A percentile compares a stretch with the other conserved stretches of the same genome.
Conservation (phyloP, 177 flowering plant species). For the Telopea speciosissima region DNA sequence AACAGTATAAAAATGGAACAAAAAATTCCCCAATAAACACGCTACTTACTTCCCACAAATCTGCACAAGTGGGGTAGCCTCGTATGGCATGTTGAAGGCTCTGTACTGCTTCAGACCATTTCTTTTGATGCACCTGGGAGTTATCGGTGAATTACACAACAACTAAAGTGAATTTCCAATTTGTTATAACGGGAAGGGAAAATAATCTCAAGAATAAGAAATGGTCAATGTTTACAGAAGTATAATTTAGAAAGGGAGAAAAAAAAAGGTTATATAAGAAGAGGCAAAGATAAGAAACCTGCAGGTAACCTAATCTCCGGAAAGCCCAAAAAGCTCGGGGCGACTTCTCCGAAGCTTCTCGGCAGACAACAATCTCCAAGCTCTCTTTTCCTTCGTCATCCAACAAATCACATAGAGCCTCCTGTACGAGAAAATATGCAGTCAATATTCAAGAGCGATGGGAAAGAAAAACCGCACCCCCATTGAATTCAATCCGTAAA, state of each 20-base stretch:
- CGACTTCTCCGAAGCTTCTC: constrained; percentile 66
- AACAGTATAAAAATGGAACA: neutral
- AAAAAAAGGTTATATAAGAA: neutral
- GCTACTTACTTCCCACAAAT: constrained; percentile 78
- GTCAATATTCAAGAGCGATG: neutral
- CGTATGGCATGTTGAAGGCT: constrained; percentile 92
- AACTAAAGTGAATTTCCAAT: neutral
- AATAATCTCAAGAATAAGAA: neutral
- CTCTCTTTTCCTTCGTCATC: constrained; percentile 64
- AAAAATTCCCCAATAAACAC: neutral
- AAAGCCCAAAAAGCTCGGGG: constrained; percentile 97
- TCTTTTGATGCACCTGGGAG: constrained; percentile 51
- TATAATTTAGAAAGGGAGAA: neutral
- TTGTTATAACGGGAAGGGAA: neutral
- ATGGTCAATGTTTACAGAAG: neutral
- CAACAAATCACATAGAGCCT: constrained; percentile 74
- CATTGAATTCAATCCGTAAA: neutral
- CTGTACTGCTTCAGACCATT: constrained; percentile 85
- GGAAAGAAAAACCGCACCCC: neutral
- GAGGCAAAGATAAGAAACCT: constrained; percentile 28
- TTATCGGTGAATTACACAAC: too few species aligned
- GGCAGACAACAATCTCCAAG: constrained; percentile 60
- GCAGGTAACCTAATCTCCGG: constrained; percentile 70
- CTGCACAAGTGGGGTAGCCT: constrained; percentile 78
- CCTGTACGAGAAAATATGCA: constrained; percentile 30